Base-by-base conservation (phyloP, 2,329 filamentous ascomycete species). In the Penicillium sp. region DNA sequence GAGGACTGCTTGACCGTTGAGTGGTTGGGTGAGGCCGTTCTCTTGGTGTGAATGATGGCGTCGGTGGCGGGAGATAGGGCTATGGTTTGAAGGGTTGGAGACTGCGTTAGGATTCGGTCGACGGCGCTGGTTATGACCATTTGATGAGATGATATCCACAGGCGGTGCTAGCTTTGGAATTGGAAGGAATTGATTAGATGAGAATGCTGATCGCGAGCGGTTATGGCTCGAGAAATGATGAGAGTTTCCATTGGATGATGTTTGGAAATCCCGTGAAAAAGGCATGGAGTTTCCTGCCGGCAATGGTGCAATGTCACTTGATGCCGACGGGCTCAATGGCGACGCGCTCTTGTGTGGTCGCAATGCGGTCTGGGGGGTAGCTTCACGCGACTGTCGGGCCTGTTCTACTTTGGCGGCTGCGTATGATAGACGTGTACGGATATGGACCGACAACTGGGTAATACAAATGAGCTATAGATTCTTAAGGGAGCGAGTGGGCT, bases 331-430 rank as follows among this genome's bases (percentile, higher is more conserved):
- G 19, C 49, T 55, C 36, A 57, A 45, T 41, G 54, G 44, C 39
- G 60, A 51, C 27, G 61, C 13, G 36, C 43, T 64, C 48, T 62
- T 58, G 10, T 60, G 50, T 23, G 55, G 59, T 48, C 57, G 61
- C 25, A 62, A 29, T 15, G 61, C 48, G 41, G 55, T 45, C 38
- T 65, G 60, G 13, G 60, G 51, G 17, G 41, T 54, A 21, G 86
- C 86, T 62, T 89, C 86, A 25, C 66, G 70, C 49, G 87, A 83
- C 75, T 96, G 89, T 89, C 92, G 94, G 58, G 91, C 91, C 70
- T 96, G 87, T 71, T 91, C 91, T 41, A 97, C 89, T 75, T 96
- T 97, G 71, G 96, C 84, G 84, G 96, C 94, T 63, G 93, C 93
- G 74, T 97, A 97, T 7, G 91, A 91, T 29, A 97, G 82, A 67